Evolutionary conservation across 345 rosid genomes (phyloP), one percentile per base, ranked within the genome.

Genomic region (Balakata baccata): DNA sequence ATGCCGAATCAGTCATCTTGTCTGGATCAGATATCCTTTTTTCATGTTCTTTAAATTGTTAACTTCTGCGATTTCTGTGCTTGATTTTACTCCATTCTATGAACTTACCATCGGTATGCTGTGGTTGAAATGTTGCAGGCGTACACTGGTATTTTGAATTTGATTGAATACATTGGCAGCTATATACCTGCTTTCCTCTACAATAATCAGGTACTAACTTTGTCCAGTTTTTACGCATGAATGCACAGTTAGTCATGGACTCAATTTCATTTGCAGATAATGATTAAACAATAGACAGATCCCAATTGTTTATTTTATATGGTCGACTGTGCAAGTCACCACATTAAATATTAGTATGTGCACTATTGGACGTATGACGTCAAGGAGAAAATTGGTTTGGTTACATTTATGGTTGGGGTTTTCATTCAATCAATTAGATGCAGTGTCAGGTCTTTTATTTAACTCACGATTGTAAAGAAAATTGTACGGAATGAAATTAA

Each of bases 101-200:
- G 29, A 65, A 7, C 64, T 20, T 72, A 39, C 4, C 7, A 17
- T n/a, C 62, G 46, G 64, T 71, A 43, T 77, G 7, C 11, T 43
- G 60, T 67, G 38, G 39, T 68, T 74, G 60, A 72, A 84, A 69
- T 80, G 46, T 75, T 85, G 84, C 90, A 94, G 98, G 97, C 87
- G 18, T 95, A 85, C 83, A 92, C 99, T 1, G 90, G 96, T 65
- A 1, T 84, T 73, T 80, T 95, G 87, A 95, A 95, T 83, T 70
- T 82, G 80, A 86, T 92, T 2, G 98, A 95, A 84, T 85, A 67
- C 74, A 50, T 84, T 14, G 88, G 88, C 23, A 70, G 85, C 68
- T 86, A 70, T 79, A 88, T 95, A 75, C 98, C 99, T 50, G 77
- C 78, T 62, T 78, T 80, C 74, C 88, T 95, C 46, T 90, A 84